Evolutionary conservation across 2,329 filamentous ascomycete species (phyloP), one percentile per base, ranked within the genome.

Genomic region (Aureobasidium sp.): DNA sequence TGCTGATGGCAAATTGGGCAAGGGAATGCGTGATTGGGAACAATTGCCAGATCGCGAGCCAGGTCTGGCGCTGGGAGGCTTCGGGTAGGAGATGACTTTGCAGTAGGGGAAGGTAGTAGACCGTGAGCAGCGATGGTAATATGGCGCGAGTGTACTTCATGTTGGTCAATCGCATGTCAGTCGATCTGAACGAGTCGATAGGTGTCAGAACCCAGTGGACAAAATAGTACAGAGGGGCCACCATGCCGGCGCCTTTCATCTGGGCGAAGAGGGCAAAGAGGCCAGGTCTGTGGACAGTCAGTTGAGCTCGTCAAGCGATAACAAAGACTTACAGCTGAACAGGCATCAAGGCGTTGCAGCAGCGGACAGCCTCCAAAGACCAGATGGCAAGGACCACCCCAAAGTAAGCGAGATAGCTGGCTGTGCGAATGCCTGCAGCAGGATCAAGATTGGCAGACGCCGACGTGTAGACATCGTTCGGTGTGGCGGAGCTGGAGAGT

Each of bases 191-290:
- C 7, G 69, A 71, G 20, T 71, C 69, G n/a, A 73, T 64, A 7
- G 72, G 69, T 25, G 68, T 69, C 53, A 69, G 68, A 5, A 74
- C 61, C 55, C 74, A 76, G 60, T 75, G 72, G 39, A 75, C 64
- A 64, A 74, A 76, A 64, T 68, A 76, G 67, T 73, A 77, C 22
- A 75, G 52, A 5, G 74, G 73, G 1, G 69, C 70, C 1, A 73
- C 58, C 34, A 72, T 64, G 11, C 70, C 74, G 15, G 73, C 65
- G 4, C 73, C 71, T 22, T 67, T 65, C 15, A 68, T 48, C 53
- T 74, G 71, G 42, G 64, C 70, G 3, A 68, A 27, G n/a, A 70
- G 37, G 0, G 66, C 67, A 44, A 73, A 67, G 12, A 72, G n/a
- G 4, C 64, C 62, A 42, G 69, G 66, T 15, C 68, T 68, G 57